Evolutionary conservation across 78 protist species (phyloP).

Genomic region (Cavenderia fasciculata): DNA sequence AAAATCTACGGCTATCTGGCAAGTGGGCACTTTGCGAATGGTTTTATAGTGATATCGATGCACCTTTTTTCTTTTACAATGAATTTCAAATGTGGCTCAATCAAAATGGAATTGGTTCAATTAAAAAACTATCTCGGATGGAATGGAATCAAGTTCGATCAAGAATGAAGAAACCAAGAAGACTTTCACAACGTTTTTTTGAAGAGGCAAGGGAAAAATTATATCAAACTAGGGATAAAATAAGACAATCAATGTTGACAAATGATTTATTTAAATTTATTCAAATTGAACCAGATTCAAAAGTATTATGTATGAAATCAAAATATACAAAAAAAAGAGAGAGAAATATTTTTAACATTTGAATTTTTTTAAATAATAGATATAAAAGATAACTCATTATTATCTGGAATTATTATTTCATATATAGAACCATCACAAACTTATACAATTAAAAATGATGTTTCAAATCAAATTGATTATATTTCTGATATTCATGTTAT

Average conservation of each 20-base stretch:
- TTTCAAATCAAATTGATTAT: background rate
- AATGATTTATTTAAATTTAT: conserved; percentile 30
- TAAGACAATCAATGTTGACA: conserved; percentile 35
- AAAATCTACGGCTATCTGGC: conserved; percentile 1
- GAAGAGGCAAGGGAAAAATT: conserved; percentile 55
- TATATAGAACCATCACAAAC: conserved; percentile 8
- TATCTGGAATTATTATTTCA: conserved; percentile 11
- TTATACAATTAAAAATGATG: conserved; percentile 21
- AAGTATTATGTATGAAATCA: conserved; percentile 38
- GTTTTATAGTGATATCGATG: conserved; percentile 70
- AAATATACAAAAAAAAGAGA: no score
- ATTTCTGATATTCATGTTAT: conserved; percentile 42
- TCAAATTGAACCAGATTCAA: conserved; percentile 25
- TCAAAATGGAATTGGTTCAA: conserved; percentile 6
- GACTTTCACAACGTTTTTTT: conserved; percentile 42
- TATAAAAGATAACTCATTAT: background rate
- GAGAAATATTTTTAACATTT: no score
- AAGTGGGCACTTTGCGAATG: conserved; percentile 67
- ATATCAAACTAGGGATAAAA: conserved; percentile 31
- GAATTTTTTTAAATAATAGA: no score
- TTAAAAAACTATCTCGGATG: conserved; percentile 18
- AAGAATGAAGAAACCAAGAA: conserved; percentile 56
- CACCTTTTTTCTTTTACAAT: conserved; percentile 63
- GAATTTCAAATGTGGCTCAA: conserved; percentile 47
- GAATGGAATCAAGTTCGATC: conserved; percentile 63